A percentile compares a stretch with the other conserved stretches of the same genome.
phyloP scores from a whole-genome alignment of 2,329 filamentous ascomycete genomes.

The Trichophyton rubrum region DNA sequence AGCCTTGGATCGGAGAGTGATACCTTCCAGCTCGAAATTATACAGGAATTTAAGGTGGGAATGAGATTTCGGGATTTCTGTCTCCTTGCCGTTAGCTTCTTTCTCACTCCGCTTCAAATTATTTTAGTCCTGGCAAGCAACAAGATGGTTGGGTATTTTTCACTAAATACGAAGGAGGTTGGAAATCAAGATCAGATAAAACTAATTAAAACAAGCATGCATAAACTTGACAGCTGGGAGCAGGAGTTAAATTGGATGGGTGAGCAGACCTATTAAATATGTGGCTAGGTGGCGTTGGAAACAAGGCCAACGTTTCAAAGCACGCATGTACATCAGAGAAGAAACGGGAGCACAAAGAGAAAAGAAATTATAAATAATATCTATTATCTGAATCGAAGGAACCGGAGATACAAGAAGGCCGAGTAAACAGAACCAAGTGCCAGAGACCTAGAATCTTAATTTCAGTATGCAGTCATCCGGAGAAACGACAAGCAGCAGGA shows the following conservation, averaged over 20 bases:
- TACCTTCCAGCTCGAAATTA: background rate
- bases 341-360: background rate
- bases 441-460: background rate
- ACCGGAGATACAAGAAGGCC: background rate
- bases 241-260: background rate
- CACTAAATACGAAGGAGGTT: background rate
- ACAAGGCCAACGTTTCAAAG: conserved; percentile 2
- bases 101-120: background rate
- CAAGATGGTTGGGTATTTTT: background rate
- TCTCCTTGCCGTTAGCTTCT: background rate
- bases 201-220: background rate
- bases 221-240: background rate
- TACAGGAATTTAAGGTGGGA: background rate
- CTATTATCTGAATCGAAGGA: background rate
- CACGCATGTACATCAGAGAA: background rate
- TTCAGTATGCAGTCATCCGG: background rate
- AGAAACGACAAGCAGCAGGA: background rate
- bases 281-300: background rate
- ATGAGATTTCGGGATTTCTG: background rate
- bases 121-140: no score
- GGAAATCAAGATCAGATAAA: background rate
- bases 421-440: background rate
- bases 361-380: conserved; percentile 3
- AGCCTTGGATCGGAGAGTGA: background rate
- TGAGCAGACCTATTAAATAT: background rate